Percentiles rank a stretch among this genome's conserved stretches.
These are phyloP conservation scores for Amanita molliuscula DNA, from an alignment of 768 basidiomycete species.

Conservation along the genomic window DNA sequence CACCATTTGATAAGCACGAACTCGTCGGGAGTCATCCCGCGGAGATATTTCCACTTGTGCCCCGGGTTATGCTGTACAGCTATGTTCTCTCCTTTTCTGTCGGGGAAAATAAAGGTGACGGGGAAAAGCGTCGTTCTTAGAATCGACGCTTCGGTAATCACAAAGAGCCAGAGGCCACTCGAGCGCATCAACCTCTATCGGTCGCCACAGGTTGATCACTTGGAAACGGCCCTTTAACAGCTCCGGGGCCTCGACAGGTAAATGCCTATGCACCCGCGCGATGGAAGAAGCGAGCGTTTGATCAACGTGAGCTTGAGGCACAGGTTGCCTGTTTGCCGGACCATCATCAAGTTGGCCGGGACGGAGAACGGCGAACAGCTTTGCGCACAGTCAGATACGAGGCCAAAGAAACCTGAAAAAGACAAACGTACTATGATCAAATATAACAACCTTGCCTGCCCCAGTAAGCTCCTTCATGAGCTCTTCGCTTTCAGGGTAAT, in stretches of 20 bases:
- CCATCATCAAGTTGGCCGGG: conserved; percentile 18
- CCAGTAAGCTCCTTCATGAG: conserved; percentile 51
- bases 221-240: conserved; percentile 40
- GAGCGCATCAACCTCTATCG: conserved; percentile 33
- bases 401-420: not conserved
- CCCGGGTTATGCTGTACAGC: conserved; percentile 33
- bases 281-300: conserved; percentile 34
- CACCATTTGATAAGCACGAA: conserved; percentile 45
- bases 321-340: conserved; percentile 24
- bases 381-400: not conserved
- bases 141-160: conserved; percentile 37
- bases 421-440: conserved; percentile 47
- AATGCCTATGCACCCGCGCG: conserved; percentile 38
- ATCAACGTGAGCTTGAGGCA: conserved; percentile 27
- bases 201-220: conserved; percentile 54
- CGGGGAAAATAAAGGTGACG: conserved; percentile 34
- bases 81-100: conserved; percentile 42
- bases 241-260: conserved; percentile 30
- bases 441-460: conserved; percentile 44
- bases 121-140: conserved; percentile 31
- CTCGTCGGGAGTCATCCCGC: conserved; percentile 38
- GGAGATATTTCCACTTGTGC: conserved; percentile 43
- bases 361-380: conserved; percentile 27
- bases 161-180: conserved; percentile 45
- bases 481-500: conserved; percentile 52